Evolutionary conservation across 345 rosid genomes (phyloP).

Genomic region (Leavenworthia alabamica): DNA sequence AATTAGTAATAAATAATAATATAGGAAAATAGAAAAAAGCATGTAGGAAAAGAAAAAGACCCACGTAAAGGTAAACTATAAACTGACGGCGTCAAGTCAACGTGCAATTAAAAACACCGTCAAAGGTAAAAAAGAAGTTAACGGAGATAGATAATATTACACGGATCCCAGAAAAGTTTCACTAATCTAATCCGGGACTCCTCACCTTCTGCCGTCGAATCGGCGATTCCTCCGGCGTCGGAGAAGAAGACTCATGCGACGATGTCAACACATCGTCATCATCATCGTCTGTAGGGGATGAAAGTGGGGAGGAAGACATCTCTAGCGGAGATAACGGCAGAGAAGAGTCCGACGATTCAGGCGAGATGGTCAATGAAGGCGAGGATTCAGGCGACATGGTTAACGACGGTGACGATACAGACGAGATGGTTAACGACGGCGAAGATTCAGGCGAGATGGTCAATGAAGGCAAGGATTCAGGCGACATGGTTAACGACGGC

Average conservation of each 20-base stretch:
- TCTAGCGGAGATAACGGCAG: slow-evolving; percentile 41
- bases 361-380: slow-evolving; percentile 25
- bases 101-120: slow-evolving; percentile 24
- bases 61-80: no score
- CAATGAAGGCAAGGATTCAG: slow-evolving; percentile 34
- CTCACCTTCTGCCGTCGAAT: slow-evolving; percentile 15
- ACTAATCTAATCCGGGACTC: slow-evolving; percentile 29
- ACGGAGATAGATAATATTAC: slow-evolving; percentile 29
- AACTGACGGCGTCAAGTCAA: slow-evolving; percentile 31
- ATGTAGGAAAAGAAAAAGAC: no score
- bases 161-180: slow-evolving; percentile 8
- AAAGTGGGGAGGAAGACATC: slow-evolving; percentile 10
- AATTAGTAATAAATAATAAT: no score
- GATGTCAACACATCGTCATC: slow-evolving; percentile 3
- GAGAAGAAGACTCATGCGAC: slow-evolving; percentile 2
- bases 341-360: slow-evolving; percentile 42
- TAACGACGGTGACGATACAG: slow-evolving; percentile 19
- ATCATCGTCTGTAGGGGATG: neutral
- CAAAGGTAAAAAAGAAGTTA: slow-evolving; percentile 25
- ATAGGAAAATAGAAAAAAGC: no score
- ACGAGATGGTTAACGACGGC: no score
- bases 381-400: slow-evolving; percentile 28
- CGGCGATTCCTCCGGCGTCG: slow-evolving; percentile 17
- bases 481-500: slow-evolving; percentile 20
- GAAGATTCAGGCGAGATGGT: slow-evolving; percentile 29